Conservation (phyloP, 805 yeast species). For the Saccharomyces kudriavzevii region DNA sequence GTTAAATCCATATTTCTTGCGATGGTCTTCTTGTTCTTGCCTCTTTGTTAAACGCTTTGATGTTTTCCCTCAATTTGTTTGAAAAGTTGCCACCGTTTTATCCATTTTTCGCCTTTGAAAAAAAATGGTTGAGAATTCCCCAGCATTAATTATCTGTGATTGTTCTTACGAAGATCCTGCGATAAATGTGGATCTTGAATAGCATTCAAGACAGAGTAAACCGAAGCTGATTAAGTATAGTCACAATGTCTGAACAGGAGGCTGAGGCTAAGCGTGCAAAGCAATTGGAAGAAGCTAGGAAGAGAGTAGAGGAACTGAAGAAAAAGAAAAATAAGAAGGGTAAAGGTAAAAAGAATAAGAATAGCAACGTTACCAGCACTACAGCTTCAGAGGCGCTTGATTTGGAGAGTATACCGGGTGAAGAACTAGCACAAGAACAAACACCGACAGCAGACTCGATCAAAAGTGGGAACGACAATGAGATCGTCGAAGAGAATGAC, state of each 20-base stretch:
- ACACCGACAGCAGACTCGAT: neutral
- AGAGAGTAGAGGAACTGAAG: slow-evolving; percentile 63
- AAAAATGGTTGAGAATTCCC: neutral
- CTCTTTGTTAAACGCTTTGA: neutral
- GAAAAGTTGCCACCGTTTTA: neutral
- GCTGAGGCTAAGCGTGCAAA: slow-evolving; percentile 42
- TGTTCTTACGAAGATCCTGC: neutral
- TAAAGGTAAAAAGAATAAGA: slow-evolving; percentile 32
- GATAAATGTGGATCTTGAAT: neutral
- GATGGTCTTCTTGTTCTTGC: neutral
- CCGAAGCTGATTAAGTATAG: neutral
- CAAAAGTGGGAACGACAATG: slow-evolving; percentile 25
- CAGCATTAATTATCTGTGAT: neutral
- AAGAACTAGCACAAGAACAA: slow-evolving; percentile 13
- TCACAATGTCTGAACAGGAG: slow-evolving; percentile 25
- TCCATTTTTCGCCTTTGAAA: neutral
- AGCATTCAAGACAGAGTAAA: neutral
- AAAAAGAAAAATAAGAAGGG: slow-evolving; percentile 46
- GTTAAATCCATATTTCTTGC: slow-evolving; percentile 40
- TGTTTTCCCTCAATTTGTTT: neutral
- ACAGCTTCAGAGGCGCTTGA: slow-evolving; percentile 29
- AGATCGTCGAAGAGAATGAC: slow-evolving; percentile 7
- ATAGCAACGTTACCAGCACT: slow-evolving; percentile 6
- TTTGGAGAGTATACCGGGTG: slow-evolving; percentile 40
- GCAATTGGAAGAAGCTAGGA: slow-evolving; percentile 66